These are phyloP conservation scores for Mycena crocata DNA, from an alignment of 768 basidiomycete genomes.

Conservation along the genomic window DNA sequence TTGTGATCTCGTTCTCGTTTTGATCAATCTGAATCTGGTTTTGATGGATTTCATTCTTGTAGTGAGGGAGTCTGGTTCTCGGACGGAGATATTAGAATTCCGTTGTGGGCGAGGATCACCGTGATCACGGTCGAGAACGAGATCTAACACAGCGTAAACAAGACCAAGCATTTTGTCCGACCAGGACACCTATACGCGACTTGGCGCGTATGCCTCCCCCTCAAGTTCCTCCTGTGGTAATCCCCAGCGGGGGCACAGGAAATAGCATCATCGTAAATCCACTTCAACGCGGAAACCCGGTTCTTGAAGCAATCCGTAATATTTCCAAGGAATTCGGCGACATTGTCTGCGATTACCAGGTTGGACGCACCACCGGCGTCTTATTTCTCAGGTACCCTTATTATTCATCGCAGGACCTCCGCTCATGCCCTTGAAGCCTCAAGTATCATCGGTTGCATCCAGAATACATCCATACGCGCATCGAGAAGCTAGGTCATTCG, in stretches of 20 bases:
- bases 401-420: background rate
- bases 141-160: no score
- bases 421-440: constrained; percentile 60
- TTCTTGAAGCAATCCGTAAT: constrained; percentile 88
- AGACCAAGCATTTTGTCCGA: no score
- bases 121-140: no score
- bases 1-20: no score
- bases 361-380: constrained; percentile 92
- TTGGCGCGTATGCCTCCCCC: constrained; percentile 16
- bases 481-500: constrained; percentile 84
- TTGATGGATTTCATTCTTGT: no score
- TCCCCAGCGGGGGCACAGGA: constrained; percentile 61
- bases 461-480: constrained; percentile 93
- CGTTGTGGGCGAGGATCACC: no score
- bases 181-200: no score
- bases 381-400: constrained; percentile 84
- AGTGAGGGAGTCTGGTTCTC: no score
- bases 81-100: no score
- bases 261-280: constrained; percentile 75
- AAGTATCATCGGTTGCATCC: constrained; percentile 97
- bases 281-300: constrained; percentile 87
- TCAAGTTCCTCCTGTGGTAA: constrained; percentile 64
- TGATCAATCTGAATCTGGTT: no score
- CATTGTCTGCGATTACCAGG: constrained; percentile 94
- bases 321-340: constrained; percentile 96